Base-by-base conservation (phyloP, 768 basidiomycete species). In the Lactarius hatsudake region DNA sequence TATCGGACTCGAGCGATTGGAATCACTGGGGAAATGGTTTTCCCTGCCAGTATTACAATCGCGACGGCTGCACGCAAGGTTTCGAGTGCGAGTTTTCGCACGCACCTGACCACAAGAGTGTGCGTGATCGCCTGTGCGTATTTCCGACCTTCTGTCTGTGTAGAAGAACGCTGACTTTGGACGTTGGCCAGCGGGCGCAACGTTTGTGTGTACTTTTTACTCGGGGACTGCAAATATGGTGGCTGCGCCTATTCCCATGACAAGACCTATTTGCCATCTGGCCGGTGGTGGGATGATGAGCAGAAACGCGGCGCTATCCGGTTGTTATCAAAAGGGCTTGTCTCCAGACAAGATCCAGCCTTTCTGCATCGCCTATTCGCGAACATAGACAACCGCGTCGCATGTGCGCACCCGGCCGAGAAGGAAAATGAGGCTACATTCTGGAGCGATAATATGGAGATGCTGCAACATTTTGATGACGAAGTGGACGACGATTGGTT, bases 21-120 rank as follows among this genome's bases (percentile, higher is more conserved):
- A 75, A 77, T 48, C 85, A 86, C 66, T 72, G 71, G 2, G 86
- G 86, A 3, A 86, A 84, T 59, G 79, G 81, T 3, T 76, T 79
- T 2, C 81, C 85, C 0, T 87, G 86, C 73, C 78, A 81, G 48
- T 83, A 82, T 71, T 85, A 87, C 71, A 87, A 87, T 65, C 84
- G 82, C 65, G 76, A 79, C 17, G 83, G 82, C 0, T 86, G 86
- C 71, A 72, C 64, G 12, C 75, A 78, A 3, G 83, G 84, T 0
- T 57, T 18, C 9, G 63, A 69, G 3, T 87, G 86, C 70, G 64
- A 64, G 18, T 86, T 78, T 73, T 84, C 80, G 28, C 85, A 87
- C 72, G 82, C 83, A 0, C 84, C 85, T 0, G 84, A 87, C 67
- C 71, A 78, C 48, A 83, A 81, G 73, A 86, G 85, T 65, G 79